Percentiles rank a stretch among this genome's conserved stretches.
phyloP scores from a whole-genome alignment of 352 stramenopile species.

The Phytophthora pini region DNA sequence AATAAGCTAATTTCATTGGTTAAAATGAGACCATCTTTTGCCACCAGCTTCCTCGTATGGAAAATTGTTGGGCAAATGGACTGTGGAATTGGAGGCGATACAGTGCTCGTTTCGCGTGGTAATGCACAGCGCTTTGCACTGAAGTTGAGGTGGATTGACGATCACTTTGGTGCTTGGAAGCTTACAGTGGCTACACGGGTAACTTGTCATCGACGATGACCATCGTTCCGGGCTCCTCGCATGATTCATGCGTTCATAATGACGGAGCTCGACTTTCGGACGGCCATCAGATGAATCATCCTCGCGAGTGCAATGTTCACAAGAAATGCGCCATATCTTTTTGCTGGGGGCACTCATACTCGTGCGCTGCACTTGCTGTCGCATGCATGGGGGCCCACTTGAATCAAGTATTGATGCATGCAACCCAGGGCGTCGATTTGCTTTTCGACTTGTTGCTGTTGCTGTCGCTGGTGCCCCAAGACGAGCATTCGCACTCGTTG shows the following conservation, averaged over 20 bases:
- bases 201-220: too few species aligned
- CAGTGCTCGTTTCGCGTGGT: too few species aligned
- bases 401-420: not conserved
- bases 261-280: too few species aligned
- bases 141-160: too few species aligned
- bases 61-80: too few species aligned
- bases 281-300: not conserved
- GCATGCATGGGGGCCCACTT: not conserved
- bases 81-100: too few species aligned
- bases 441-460: not conserved
- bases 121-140: too few species aligned
- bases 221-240: too few species aligned
- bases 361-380: not conserved
- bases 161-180: too few species aligned
- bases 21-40: not conserved
- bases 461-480: not conserved
- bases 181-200: too few species aligned
- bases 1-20: slow-evolving; percentile 1
- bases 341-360: not conserved
- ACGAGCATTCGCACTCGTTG: not conserved
- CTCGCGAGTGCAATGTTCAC: not conserved
- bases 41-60: too few species aligned
- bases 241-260: too few species aligned
- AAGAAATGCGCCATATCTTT: not conserved
- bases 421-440: not conserved